Percentiles rank a stretch among this genome's conserved stretches.
phyloP scores from a whole-genome alignment of 768 basidiomycete species.

The Krasilnikovozyma curviuscula region DNA sequence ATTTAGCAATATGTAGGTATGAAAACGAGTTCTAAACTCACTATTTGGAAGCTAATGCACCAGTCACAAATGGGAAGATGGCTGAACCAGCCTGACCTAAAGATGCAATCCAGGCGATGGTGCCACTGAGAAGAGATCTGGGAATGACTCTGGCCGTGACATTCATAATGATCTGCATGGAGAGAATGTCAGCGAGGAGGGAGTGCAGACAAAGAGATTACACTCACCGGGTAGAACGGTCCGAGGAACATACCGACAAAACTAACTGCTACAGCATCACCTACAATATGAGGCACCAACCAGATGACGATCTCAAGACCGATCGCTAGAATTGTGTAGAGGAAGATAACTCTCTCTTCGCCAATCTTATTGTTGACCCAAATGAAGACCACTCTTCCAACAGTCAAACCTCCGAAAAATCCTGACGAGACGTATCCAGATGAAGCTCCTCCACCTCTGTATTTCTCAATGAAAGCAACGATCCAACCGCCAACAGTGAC shows the following conservation, averaged over 20 bases:
- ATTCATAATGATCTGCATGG: conserved; percentile 47
- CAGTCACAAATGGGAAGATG: conserved; percentile 24
- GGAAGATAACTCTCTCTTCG: conserved; percentile 23
- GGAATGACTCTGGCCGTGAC: conserved; percentile 50
- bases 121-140: conserved; percentile 42
- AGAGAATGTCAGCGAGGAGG: conserved; percentile 14
- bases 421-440: conserved; percentile 25
- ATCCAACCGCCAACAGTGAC: conserved; percentile 40
- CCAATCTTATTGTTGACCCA: conserved; percentile 34
- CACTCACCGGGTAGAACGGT: conserved; percentile 52
- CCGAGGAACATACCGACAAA: conserved; percentile 51
- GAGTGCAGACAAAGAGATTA: conserved; percentile 31
- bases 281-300: conserved; percentile 46
- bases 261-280: conserved; percentile 43
- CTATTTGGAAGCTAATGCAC: conserved; percentile 7
- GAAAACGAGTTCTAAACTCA: background rate
- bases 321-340: conserved; percentile 24
- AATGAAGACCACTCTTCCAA: conserved; percentile 37
- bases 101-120: conserved; percentile 27
- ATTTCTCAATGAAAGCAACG: conserved; percentile 38
- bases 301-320: conserved; percentile 48
- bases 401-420: conserved; percentile 30
- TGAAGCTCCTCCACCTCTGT: conserved; percentile 12
- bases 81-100: conserved; percentile 27
- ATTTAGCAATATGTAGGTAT: background rate